Evolutionary conservation across 768 basidiomycete genomes (phyloP).

Genomic region (Kwoniella shandongensis): DNA sequence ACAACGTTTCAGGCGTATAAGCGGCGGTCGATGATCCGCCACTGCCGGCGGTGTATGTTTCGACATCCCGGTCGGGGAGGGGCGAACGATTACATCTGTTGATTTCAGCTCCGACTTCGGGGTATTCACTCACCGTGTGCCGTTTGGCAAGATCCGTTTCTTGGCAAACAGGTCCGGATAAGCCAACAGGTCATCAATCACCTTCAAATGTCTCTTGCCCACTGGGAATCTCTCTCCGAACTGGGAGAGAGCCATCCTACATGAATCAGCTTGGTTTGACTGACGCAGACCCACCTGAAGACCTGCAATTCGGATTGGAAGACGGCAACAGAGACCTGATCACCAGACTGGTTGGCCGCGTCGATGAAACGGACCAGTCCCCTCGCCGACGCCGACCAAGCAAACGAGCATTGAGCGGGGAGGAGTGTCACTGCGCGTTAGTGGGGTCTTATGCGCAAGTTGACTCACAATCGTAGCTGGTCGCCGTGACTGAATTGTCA

Average conservation of each 20-base stretch:
- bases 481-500: conserved; percentile 39
- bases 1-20: no score
- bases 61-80: background rate
- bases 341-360: conserved; percentile 31
- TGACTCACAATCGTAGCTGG: conserved; percentile 43
- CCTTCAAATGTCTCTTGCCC: conserved; percentile 26
- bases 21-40: background rate
- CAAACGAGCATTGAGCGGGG: conserved; percentile 21
- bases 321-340: conserved; percentile 32
- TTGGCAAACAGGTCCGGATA: background rate
- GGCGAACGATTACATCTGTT: no score
- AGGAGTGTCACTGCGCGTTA: conserved; percentile 40
- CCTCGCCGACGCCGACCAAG: conserved; percentile 28
- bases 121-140: no score
- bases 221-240: conserved; percentile 40
- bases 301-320: conserved; percentile 43
- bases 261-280: background rate
- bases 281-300: conserved; percentile 31
- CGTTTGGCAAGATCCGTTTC: background rate
- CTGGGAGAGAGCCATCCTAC: conserved; percentile 28
- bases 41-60: background rate
- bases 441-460: background rate
- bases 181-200: conserved; percentile 25
- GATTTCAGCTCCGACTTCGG: no score
- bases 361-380: conserved; percentile 34